Evolutionary conservation across 225 moss, liverwort and hornwort genomes (phyloP).

Genomic region (Bryum argenteum): DNA sequence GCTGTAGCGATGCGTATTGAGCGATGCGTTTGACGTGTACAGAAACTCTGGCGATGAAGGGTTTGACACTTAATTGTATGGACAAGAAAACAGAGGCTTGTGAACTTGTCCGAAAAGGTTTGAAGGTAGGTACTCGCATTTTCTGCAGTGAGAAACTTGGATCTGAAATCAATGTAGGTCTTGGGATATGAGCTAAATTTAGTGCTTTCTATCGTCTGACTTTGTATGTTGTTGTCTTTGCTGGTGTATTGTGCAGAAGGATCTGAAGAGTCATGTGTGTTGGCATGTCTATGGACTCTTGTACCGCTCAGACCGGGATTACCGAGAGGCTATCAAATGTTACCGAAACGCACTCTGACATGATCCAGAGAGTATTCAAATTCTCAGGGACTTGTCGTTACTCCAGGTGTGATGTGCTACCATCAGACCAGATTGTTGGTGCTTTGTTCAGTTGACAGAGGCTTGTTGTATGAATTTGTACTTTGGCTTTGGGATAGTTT

Average conservation of each 20-base stretch:
- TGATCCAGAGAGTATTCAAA: conserved; percentile 89
- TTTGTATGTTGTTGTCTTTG: conserved; percentile 12
- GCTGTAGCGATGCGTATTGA: not conserved
- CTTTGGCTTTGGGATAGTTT: no score
- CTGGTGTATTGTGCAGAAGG: conserved; percentile 62
- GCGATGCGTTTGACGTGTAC: conserved; percentile 19
- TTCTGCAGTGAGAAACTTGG: conserved; percentile 2
- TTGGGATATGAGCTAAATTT: not conserved
- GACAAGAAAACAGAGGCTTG: conserved; percentile 88
- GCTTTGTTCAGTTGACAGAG: not conserved
- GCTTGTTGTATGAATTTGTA: no score
- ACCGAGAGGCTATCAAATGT: conserved; percentile 90
- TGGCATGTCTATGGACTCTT: conserved; percentile 90
- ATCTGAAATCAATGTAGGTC: not conserved
- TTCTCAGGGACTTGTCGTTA: no score
- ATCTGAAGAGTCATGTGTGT: no score
- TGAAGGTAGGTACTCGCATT: conserved; percentile 49
- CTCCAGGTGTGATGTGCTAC: conserved; percentile 48
- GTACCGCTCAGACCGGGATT: conserved; percentile 90
- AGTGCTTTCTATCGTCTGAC: not conserved
- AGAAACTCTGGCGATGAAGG: conserved; percentile 96
- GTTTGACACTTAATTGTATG: no score
- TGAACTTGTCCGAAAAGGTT: conserved; percentile 76
- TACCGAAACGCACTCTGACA: conserved; percentile 77
- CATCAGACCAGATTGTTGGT: not conserved